Base-by-base conservation (phyloP, 768 basidiomycete species). In the Rhizopogon rudus region DNA sequence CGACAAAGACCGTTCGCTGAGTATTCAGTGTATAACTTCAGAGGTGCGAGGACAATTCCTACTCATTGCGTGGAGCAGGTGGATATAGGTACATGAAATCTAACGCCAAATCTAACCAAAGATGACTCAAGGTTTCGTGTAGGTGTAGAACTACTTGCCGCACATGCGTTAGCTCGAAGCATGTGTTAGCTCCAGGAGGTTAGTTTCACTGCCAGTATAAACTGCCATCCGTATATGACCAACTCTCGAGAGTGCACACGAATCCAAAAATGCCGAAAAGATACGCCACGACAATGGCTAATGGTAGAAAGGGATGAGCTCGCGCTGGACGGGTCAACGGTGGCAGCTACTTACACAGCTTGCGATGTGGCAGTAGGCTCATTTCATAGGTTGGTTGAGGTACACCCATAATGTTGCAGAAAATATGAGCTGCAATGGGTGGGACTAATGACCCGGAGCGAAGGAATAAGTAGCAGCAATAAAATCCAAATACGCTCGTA, bases 381-480 rank as follows among this genome's bases (percentile, higher is more conserved):
- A 90, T 63, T 55, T 93, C 91, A 31, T 73, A 69, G 0, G 59
- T 64, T 25, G 87, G 78, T 51, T 84, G 78, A 2, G 96, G 97
- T 29, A 98, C 63, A 1, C 95, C 95, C 91, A 98, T 95, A 49
- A 89, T 68, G 65, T 99, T 99, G 76, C 97, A 98, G 66, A 93
- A 96, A 1, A 88, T 72, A 65, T 99, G 97, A 0, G 93, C 84
- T 8, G 80, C 70, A 53, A 94, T 78, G 2, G 94, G 77, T 1
- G 93, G 87, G 31, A 87, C 69, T 56, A 98, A 71, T 5, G 93
- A 94, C 14, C 87, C 84, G 4, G 94, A 93, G 48, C 89, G 83
- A 7, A 96, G 76, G 72, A 94, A 93, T 42, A 97, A 79, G 70
- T 83, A 97, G 4, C 91, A 81, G 22, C 84, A 86, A 70, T 88